These are phyloP conservation scores for Pelargonium australe DNA, from an alignment of 441 rosid genomes.

Conservation along the genomic window DNA sequence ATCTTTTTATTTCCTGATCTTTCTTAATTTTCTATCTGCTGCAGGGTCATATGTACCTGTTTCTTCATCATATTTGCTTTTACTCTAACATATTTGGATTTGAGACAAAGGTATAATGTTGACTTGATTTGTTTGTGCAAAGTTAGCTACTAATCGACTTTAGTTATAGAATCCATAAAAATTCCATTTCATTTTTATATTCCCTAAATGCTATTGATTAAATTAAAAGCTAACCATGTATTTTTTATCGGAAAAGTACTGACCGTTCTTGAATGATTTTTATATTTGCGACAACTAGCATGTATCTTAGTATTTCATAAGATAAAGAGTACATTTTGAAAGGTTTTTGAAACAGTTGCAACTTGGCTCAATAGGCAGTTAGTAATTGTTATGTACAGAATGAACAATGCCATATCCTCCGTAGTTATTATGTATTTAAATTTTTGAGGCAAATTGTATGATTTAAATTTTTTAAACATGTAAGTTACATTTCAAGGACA, in stretches of 20 bases:
- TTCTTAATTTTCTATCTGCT: conserved; percentile 20
- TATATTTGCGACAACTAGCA: no score
- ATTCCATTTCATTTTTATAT: no score
- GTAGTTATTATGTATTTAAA: neutral
- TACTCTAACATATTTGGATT: conserved; percentile 97
- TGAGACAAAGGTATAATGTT: conserved; percentile 77
- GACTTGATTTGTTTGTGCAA: neutral
- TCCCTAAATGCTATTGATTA: no score
- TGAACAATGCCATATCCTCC: no score
- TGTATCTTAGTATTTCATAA: no score
- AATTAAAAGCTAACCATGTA: no score
- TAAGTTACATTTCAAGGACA: neutral
- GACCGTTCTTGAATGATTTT: no score
- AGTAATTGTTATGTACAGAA: no score
- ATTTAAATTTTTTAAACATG: neutral
- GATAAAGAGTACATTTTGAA: no score
- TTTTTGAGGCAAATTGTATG: neutral
- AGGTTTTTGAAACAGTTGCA: no score
- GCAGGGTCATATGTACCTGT: conserved; percentile 98
- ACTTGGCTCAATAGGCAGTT: no score
- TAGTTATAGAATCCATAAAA: neutral
- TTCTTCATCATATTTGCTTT: conserved; percentile 69
- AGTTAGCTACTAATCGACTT: neutral
- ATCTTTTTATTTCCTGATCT: neutral
- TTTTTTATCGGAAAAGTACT: no score